Conservation (phyloP, 352 stramenopile genomes). For the Phytophthora pini region DNA sequence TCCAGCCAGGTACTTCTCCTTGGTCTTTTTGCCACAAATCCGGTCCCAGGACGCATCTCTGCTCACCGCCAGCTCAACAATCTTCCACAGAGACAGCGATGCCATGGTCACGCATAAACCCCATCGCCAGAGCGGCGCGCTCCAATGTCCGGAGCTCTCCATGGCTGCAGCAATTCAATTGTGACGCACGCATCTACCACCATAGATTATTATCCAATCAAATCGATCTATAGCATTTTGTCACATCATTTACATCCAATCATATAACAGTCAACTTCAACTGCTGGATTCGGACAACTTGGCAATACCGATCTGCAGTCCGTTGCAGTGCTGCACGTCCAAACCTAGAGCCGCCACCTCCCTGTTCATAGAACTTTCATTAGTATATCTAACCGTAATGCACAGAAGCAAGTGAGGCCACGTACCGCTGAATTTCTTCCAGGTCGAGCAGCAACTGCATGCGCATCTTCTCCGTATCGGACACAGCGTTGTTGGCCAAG, state of each 20-base stretch:
- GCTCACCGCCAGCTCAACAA: constrained; percentile 49
- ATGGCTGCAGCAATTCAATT: constrained; percentile 24
- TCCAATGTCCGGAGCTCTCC: constrained; percentile 42
- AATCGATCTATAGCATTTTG: constrained; percentile 9
- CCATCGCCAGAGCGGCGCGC: constrained; percentile 64
- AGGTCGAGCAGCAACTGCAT: constrained; percentile 82
- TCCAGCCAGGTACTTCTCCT: constrained; percentile 27
- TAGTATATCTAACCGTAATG: constrained; percentile 3
- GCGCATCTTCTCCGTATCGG: constrained; percentile 89
- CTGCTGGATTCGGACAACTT: constrained; percentile 37
- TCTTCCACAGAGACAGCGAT: constrained; percentile 78
- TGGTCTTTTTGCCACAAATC: constrained; percentile 29
- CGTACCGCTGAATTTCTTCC: constrained; percentile 73
- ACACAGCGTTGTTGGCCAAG: constrained; percentile 41
- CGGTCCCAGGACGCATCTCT: constrained; percentile 14
- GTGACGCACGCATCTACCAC: constrained; percentile 30
- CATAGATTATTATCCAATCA: constrained; percentile 45
- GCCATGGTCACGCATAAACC: constrained; percentile 58
- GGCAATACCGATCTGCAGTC: constrained; percentile 27
- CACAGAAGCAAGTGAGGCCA: not conserved
- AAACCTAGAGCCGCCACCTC: constrained; percentile 60
- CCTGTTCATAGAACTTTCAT: constrained; percentile 32
- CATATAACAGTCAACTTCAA: constrained; percentile 26
- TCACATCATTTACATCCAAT: constrained; percentile 54
- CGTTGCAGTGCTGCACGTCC: constrained; percentile 42